phyloP scores from a whole-genome alignment of 2,329 filamentous ascomycete genomes.

The Alternaria arbusti region DNA sequence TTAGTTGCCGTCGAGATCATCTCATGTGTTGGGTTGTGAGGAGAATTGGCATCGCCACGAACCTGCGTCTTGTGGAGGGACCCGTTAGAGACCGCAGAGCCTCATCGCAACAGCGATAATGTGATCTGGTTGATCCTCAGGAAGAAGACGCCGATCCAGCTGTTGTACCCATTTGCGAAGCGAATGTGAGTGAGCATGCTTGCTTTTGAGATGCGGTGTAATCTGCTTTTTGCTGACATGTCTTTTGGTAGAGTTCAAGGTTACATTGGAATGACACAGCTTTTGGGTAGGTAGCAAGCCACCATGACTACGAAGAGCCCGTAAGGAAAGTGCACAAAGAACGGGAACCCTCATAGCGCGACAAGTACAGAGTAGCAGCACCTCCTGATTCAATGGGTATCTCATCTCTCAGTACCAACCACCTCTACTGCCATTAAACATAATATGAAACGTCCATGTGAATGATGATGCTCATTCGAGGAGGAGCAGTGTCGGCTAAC shows the following conservation, averaged over 20 bases:
- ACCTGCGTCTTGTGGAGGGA: neutral
- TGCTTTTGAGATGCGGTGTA: neutral
- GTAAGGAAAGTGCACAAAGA: slow-evolving; percentile 28
- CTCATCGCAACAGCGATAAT: slow-evolving; percentile 2
- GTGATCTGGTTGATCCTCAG: neutral
- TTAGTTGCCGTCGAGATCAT: neutral
- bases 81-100: slow-evolving; percentile 7
- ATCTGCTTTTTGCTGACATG: neutral
- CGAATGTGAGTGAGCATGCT: neutral
- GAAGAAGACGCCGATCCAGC: neutral
- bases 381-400: slow-evolving; percentile 50
- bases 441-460: slow-evolving; percentile 28
- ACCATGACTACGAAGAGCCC: slow-evolving; percentile 15
- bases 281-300: slow-evolving; percentile 17
- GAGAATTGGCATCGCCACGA: neutral
- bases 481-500: slow-evolving; percentile 31
- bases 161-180: neutral
- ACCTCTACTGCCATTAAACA: slow-evolving; percentile 38
- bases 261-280: slow-evolving; percentile 1
- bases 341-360: slow-evolving; percentile 25
- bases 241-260: neutral
- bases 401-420: slow-evolving; percentile 47
- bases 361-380: slow-evolving; percentile 40
- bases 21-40: neutral
- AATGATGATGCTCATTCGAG: slow-evolving; percentile 35